Evolutionary conservation across 1,284 basidiomycete species (phyloP).

Genomic region (Ustilago xerochloae): DNA sequence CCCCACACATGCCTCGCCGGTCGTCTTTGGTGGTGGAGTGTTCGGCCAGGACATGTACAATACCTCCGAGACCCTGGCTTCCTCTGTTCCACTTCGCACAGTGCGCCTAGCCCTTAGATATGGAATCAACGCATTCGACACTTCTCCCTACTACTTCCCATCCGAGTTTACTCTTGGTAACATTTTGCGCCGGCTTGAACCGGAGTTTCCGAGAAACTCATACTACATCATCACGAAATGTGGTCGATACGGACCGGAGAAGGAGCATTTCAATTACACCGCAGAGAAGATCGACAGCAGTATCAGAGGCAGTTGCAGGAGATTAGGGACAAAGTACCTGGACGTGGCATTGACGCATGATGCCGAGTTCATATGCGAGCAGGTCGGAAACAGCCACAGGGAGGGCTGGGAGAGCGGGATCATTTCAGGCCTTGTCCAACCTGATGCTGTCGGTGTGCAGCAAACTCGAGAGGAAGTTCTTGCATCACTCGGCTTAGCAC

Average conservation of each 20-base stretch:
- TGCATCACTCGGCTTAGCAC: constrained; percentile 52
- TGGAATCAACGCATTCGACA: constrained; percentile 91
- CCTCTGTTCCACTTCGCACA: constrained; percentile 51
- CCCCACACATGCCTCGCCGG: constrained; percentile 44
- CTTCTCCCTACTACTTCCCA: constrained; percentile 81
- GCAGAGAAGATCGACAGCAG: constrained; percentile 78
- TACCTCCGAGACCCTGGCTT: constrained; percentile 37
- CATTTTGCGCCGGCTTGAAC: constrained; percentile 68
- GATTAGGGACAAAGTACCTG: constrained; percentile 76
- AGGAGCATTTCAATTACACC: constrained; percentile 81
- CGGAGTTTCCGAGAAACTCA: constrained; percentile 69
- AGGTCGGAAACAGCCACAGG: constrained; percentile 70
- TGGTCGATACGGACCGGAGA: constrained; percentile 80
- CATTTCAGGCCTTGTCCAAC: constrained; percentile 43
- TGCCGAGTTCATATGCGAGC: constrained; percentile 83
- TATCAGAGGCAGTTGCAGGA: constrained; percentile 78
- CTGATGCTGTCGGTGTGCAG: constrained; percentile 1
- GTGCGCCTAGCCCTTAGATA: constrained; percentile 77
- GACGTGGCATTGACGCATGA: constrained; percentile 79
- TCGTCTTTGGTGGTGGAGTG: constrained; percentile 63
- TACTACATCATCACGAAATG: constrained; percentile 80
- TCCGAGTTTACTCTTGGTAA: constrained; percentile 87
- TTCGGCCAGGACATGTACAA: constrained; percentile 66
- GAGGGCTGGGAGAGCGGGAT: constrained; percentile 44
- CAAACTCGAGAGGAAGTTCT: constrained; percentile 45